Evolutionary conservation across 2,329 filamentous ascomycete species (phyloP).

Genomic region (Penicillium sp.): DNA sequence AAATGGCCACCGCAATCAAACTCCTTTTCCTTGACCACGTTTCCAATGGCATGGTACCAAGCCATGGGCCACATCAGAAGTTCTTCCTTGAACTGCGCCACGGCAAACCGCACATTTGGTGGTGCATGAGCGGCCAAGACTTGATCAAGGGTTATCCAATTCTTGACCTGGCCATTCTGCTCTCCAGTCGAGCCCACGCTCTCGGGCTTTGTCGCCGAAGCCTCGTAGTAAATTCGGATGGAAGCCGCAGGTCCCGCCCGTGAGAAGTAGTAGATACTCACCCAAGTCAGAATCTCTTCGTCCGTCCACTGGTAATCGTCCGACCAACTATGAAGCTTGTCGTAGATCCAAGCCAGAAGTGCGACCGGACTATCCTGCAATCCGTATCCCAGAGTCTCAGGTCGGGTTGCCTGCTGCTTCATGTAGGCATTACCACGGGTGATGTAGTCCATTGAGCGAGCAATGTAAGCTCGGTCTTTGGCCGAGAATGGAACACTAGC

Average conservation of each 20-base stretch:
- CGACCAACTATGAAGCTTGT: conserved; percentile 78
- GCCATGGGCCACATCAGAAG: conserved; percentile 51
- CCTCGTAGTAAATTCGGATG: conserved; percentile 73
- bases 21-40: conserved; percentile 52
- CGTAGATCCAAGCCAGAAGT: conserved; percentile 76
- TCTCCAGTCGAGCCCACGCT: conserved; percentile 27
- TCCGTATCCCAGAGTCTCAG: conserved; percentile 71
- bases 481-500: conserved; percentile 34
- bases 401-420: conserved; percentile 65
- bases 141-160: conserved; percentile 22
- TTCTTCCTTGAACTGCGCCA: conserved; percentile 56
- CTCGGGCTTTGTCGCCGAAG: conserved; percentile 34
- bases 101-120: conserved; percentile 52
- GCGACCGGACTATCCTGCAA: conserved; percentile 70
- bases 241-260: conserved; percentile 68
- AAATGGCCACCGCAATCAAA: conserved; percentile 56
- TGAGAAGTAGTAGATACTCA: conserved; percentile 72
- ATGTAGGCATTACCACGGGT: conserved; percentile 54
- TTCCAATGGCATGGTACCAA: conserved; percentile 55
- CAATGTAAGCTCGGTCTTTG: conserved; percentile 26
- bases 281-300: conserved; percentile 75
- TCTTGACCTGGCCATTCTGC: conserved; percentile 18
- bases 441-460: conserved; percentile 26
- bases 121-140: conserved; percentile 46
- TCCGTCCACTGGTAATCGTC: conserved; percentile 73